These are phyloP conservation scores for Podila minutissima DNA, from an alignment of 192 early-diverging fungal species.

Conservation along the genomic window DNA sequence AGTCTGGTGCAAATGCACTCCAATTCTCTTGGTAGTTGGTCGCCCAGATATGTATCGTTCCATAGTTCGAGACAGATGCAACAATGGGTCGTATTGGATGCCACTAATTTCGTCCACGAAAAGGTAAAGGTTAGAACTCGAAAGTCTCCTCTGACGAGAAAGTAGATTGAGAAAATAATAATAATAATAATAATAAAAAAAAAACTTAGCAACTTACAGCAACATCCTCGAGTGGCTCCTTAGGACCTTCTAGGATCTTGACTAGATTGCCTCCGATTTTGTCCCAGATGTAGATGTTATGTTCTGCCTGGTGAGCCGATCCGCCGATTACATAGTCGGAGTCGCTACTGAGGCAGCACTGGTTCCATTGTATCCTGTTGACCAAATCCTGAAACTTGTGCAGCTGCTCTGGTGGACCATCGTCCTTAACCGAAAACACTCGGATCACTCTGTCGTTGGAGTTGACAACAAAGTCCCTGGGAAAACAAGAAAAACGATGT, in stretches of 20 bases:
- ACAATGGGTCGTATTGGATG: slow-evolving; percentile 90
- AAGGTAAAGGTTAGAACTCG: neutral
- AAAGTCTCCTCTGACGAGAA: neutral
- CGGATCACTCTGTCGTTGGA: slow-evolving; percentile 84
- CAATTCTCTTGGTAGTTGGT: slow-evolving; percentile 85
- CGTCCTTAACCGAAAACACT: slow-evolving; percentile 62
- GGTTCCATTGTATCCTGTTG: slow-evolving; percentile 90
- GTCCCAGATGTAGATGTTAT: slow-evolving; percentile 98
- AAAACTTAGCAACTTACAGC: slow-evolving; percentile 56
- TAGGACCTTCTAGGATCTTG: slow-evolving; percentile 91
- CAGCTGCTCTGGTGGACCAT: slow-evolving; percentile 55
- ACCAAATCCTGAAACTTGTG: slow-evolving; percentile 92
- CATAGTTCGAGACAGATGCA: slow-evolving; percentile 82
- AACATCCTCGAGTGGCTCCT: slow-evolving; percentile 83
- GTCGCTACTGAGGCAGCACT: slow-evolving; percentile 87
- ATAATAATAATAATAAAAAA: no score
- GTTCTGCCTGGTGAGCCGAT: slow-evolving; percentile 85
- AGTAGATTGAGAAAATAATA: neutral
- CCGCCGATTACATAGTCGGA: slow-evolving; percentile 93
- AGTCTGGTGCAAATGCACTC: slow-evolving; percentile 95
- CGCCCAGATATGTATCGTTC: slow-evolving; percentile 90
- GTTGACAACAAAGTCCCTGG: slow-evolving; percentile 82
- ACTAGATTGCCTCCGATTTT: slow-evolving; percentile 81
- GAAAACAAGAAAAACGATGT: neutral
- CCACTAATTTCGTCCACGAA: slow-evolving; percentile 60